Evolutionary conservation across 768 basidiomycete genomes (phyloP).

Genomic region (Cystofilobasidium macerans): DNA sequence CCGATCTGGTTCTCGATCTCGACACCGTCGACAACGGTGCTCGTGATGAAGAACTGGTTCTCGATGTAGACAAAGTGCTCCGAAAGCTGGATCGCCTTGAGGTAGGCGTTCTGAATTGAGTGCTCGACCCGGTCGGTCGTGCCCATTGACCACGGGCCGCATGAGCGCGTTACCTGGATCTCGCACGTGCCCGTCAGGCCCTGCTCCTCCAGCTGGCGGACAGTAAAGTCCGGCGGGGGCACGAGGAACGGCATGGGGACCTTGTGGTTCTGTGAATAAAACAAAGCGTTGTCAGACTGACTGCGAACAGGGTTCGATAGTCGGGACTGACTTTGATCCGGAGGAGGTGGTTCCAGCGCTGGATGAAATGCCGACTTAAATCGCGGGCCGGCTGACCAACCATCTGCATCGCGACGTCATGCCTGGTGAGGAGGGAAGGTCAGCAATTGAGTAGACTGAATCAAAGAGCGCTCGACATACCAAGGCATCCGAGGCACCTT

Average conservation of each 20-base stretch:
- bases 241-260: slow-evolving; percentile 82
- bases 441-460: not conserved
- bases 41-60: slow-evolving; percentile 52
- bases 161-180: slow-evolving; percentile 88
- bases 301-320: too few relatives aligned
- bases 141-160: slow-evolving; percentile 93
- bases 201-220: slow-evolving; percentile 61
- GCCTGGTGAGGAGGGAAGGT: slow-evolving; percentile 47
- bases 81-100: slow-evolving; percentile 46
- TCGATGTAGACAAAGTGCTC: slow-evolving; percentile 99
- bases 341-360: slow-evolving; percentile 89
- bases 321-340: slow-evolving; percentile 65
- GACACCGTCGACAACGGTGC: slow-evolving; percentile 69
- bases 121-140: slow-evolving; percentile 69
- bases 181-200: slow-evolving; percentile 93
- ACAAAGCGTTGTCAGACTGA: too few relatives aligned
- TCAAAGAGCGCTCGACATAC: slow-evolving; percentile 42
- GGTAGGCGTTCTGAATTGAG: slow-evolving; percentile 89
- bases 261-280: slow-evolving; percentile 73
- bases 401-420: slow-evolving; percentile 90
- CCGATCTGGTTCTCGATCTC: slow-evolving; percentile 87
- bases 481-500: slow-evolving; percentile 94
- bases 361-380: slow-evolving; percentile 83
- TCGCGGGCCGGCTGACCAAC: slow-evolving; percentile 94
- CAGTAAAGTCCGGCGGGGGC: slow-evolving; percentile 83